These are phyloP conservation scores for Populus hybrid DNA, from an alignment of 441 rosid species.

Conservation along the genomic window DNA sequence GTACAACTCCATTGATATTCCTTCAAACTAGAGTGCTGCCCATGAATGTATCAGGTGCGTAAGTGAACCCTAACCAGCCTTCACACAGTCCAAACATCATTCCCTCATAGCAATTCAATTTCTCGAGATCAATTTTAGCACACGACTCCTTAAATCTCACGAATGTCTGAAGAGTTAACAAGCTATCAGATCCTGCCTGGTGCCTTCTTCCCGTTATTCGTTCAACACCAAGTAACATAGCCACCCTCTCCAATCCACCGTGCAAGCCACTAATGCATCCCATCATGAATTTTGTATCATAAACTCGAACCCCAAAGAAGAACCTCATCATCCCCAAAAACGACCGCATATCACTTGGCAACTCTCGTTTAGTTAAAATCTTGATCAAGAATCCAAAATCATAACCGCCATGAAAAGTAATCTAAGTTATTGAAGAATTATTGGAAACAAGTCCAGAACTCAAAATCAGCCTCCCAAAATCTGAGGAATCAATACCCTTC, in stretches of 20 bases:
- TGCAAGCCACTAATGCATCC: background rate
- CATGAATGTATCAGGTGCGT: too few relatives aligned
- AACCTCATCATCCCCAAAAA: constrained; percentile 3
- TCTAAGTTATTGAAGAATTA: background rate
- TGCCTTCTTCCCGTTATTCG: constrained; percentile 10
- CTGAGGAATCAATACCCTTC: background rate
- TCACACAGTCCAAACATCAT: too few relatives aligned
- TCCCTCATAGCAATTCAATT: background rate
- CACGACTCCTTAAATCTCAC: background rate
- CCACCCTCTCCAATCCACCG: constrained; percentile 19
- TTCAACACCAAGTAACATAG: background rate
- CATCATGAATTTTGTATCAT: constrained; percentile 15
- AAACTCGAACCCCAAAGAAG: constrained; percentile 15
- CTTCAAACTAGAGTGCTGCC: too few relatives aligned
- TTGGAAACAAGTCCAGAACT: background rate
- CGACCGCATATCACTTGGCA: background rate
- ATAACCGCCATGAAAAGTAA: constrained; percentile 15
- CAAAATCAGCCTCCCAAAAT: background rate
- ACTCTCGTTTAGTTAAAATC: background rate
- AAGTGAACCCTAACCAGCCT: too few relatives aligned
- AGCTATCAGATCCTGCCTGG: constrained; percentile 26
- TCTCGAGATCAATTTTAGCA: background rate
- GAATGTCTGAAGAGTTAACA: constrained; percentile 1
- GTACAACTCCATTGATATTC: too few relatives aligned
- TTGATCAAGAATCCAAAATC: constrained; percentile 21